Evolutionary conservation across 441 rosid genomes (phyloP), one percentile per base, ranked within the genome.

Genomic region (Adansonia grandidieri): DNA sequence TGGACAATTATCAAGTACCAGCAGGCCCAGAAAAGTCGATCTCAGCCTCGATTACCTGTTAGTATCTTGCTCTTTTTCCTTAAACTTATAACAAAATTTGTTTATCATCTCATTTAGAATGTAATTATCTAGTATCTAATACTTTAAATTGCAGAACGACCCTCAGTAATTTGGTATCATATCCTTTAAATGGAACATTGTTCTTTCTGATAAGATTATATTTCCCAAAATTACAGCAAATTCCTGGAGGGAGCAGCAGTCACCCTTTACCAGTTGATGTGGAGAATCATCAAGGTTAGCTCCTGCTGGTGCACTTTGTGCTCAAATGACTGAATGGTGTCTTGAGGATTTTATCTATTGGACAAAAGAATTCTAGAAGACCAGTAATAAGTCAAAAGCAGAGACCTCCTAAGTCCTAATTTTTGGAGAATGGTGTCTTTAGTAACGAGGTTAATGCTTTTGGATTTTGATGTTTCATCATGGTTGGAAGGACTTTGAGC

Each of bases 1-100:
- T 94, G 98, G 98, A 94, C 97, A 40, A 88, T 94, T 57, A 87
- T 92, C 44, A 94, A 94, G 91, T 87, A 91, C 83, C 95, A 93
- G 81, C 96, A 93, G 82, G 81, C 96, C 11, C 97, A 91, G 74
- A 92, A 86, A 87, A 82, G 69, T 68, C 89, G 88, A 87, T 75
- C 82, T 71, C 92, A 87, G 78, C 86, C 89, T 76, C 89, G 86
- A 81, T 79, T 80, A 78, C 82, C 84, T 73, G 87, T 85, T 28
- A 85, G 88, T 80, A 71, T 10, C 56, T 42, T 5, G 61, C 13
- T 57, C 53, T 14, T 9, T 42, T 14, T 47, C 13, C 24, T n/a
- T 1, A 14, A 44, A 44, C 28, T 65, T 44, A n/a, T 57, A 10
- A 14, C 14, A 32, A 57, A 61, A 53, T 76, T 1, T 50, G n/a